Percentiles rank a stretch among this genome's conserved stretches.
Conservation (phyloP, 306 rosid species). For the Delonix regia region DNA sequence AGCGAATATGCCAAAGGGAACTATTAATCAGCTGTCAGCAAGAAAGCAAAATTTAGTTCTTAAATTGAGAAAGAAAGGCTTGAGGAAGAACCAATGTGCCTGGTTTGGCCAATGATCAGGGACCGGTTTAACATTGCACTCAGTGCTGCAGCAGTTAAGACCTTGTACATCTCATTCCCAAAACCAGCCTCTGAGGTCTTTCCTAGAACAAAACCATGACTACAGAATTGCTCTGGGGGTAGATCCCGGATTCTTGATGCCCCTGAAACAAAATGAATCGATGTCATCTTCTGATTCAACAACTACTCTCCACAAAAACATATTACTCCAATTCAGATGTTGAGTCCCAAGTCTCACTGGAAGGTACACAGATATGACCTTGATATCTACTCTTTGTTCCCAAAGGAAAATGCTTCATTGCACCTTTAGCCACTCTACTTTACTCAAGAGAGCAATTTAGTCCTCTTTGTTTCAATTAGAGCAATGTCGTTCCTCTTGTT, state of each 20-base stretch:
- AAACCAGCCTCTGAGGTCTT: slow-evolving; percentile 95
- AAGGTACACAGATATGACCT: slow-evolving; percentile 1
- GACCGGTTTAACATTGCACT: slow-evolving; percentile 95
- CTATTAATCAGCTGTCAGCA: slow-evolving; percentile 3
- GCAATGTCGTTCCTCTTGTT: neutral
- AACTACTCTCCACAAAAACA: slow-evolving; percentile 27
- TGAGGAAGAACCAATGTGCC: slow-evolving; percentile 98
- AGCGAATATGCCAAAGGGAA: slow-evolving; percentile 19
- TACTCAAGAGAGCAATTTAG: neutral
- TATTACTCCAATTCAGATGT: neutral
- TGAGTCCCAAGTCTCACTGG: neutral
- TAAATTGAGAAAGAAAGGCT: slow-evolving; percentile 69
- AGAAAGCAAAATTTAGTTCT: slow-evolving; percentile 5
- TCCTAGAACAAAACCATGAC: slow-evolving; percentile 86
- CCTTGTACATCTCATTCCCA: slow-evolving; percentile 99
- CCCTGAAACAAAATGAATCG: slow-evolving; percentile 58
- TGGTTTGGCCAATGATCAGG: slow-evolving; percentile 98
- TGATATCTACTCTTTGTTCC: neutral
- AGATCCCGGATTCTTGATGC: slow-evolving; percentile 73
- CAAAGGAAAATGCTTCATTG: neutral
- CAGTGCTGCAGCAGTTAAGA: slow-evolving; percentile 82
- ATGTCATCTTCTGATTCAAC: slow-evolving; percentile 32
- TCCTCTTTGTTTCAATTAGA: neutral
- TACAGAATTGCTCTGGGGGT: slow-evolving; percentile 81
- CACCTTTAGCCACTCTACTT: neutral